phyloP scores from a whole-genome alignment of 139 green algal species.

The Ulvella scutata region DNA sequence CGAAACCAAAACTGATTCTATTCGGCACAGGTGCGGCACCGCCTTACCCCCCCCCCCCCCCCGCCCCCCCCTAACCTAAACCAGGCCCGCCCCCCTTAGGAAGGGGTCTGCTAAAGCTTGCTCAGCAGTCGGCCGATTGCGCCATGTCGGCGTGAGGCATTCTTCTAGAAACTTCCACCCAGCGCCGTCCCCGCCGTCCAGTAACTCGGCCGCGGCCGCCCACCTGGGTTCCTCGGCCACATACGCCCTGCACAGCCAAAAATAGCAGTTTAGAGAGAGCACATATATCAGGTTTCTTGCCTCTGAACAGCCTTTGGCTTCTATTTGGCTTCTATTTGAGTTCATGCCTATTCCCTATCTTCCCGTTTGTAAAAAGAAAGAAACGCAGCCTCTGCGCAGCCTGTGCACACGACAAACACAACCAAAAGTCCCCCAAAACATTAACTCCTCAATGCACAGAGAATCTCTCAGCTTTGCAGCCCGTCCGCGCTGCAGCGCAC shows the following conservation, averaged over 20 bases:
- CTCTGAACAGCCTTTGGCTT: too few relatives aligned
- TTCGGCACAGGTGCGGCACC: too few relatives aligned
- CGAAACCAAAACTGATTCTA: too few relatives aligned
- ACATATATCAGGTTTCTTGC: not conserved
- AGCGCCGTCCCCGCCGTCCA: not conserved
- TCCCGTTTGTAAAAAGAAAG: too few relatives aligned
- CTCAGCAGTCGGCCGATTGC: not conserved
- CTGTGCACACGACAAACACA: not conserved
- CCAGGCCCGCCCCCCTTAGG: not conserved
- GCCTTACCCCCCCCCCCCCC: too few relatives aligned
- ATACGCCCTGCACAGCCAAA: not conserved
- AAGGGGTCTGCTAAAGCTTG: not conserved
- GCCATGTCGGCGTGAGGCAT: not conserved
- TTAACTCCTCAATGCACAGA: not conserved
- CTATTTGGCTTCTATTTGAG: too few relatives aligned
- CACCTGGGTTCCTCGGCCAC: not conserved
- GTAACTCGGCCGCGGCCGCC: not conserved
- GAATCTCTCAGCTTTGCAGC: not conserved
- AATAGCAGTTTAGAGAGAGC: not conserved
- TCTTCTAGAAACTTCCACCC: not conserved
- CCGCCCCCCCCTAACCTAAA: not conserved
- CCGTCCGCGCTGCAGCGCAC: not conserved
- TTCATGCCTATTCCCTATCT: too few relatives aligned
- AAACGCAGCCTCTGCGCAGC: not conserved
- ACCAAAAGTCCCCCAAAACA: not conserved